Evolutionary conservation across 2,329 filamentous ascomycete genomes (phyloP), one percentile per base, ranked within the genome.

Genomic region (Dactylellina drechsleri): DNA sequence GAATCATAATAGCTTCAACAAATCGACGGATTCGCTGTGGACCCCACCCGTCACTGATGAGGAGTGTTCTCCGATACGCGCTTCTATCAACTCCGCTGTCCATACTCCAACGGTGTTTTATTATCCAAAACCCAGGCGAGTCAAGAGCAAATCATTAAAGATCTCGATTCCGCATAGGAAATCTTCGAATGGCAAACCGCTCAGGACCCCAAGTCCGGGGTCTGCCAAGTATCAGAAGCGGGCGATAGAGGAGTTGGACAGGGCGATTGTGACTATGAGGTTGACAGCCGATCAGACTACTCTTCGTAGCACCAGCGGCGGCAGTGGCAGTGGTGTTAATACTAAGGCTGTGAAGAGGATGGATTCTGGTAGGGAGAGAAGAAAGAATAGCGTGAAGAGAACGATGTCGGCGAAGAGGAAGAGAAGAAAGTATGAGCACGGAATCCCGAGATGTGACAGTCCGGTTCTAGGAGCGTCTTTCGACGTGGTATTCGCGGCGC

Each of bases 31-130:
- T 18, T 49, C 62, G 6, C n/a, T 74, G 26, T 74, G 57, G 70
- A 74, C 70, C 2, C 70, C 70, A 23, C 70, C 70, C 7, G 54
- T 74, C 40, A 74, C 70, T 12, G 70, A 74, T 18, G 70, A 74
- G 15, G 70, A 74, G 23, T 64, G 50, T 36, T 74, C 70, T 36
- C 70, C 70, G 13, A 54, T 74, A 10, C 18, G 23, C 13, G 43
- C 8, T 18, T n/a, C 43, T 4, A 40, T 4, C 6, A 40, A 47
- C 10, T 62, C 50, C 40, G 28, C 40, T 8, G 54, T 26, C 7
- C 49, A 49, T 1, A 47, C 60, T 1, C 50, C 66, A 28, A 65
- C 62, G 8, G 18, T 41, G 18, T 41, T 74, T 6, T 66, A 64
- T n/a, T 57, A 74, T 40, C 70, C 62, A 10, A 74, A 64, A 28